A percentile compares a stretch with the other conserved stretches of the same genome.
Evolutionary conservation across 495 filamentous ascomycete species (phyloP).

Genomic region (Parathielavia hyrcaniae): DNA sequence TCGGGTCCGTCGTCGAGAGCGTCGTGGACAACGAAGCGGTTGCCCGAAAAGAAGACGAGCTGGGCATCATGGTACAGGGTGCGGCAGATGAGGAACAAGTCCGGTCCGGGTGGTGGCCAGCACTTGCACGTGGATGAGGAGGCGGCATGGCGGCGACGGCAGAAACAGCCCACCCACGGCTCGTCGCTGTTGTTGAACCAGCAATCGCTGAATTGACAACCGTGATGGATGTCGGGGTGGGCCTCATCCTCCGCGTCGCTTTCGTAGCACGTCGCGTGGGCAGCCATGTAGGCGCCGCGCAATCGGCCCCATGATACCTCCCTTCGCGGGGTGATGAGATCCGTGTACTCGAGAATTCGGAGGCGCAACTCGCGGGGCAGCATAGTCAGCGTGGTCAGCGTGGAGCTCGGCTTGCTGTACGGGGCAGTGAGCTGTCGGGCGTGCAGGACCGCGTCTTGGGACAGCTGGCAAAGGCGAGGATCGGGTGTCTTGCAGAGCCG

Average conservation of each 20-base stretch:
- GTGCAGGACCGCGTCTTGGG: background rate
- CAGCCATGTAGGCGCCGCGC: no score
- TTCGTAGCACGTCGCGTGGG: no score
- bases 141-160: background rate
- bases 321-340: background rate
- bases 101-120: background rate
- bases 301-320: background rate
- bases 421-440: no score
- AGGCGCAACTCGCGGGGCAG: constrained; percentile 6
- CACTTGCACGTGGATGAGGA: background rate
- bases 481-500: background rate
- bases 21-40: background rate
- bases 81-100: background rate
- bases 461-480: background rate
- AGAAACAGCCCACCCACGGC: no score
- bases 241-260: no score
- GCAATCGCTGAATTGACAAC: background rate
- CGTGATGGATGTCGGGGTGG: no score
- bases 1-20: no score
- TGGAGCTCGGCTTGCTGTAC: background rate
- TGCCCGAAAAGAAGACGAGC: background rate
- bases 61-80: background rate
- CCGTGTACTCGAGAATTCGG: constrained; percentile 8
- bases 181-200: no score
- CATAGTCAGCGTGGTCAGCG: background rate